Evolutionary conservation across 2,329 filamentous ascomycete species (phyloP), one percentile per base, ranked within the genome.

Genomic region (Aspergillus puulaauensis): DNA sequence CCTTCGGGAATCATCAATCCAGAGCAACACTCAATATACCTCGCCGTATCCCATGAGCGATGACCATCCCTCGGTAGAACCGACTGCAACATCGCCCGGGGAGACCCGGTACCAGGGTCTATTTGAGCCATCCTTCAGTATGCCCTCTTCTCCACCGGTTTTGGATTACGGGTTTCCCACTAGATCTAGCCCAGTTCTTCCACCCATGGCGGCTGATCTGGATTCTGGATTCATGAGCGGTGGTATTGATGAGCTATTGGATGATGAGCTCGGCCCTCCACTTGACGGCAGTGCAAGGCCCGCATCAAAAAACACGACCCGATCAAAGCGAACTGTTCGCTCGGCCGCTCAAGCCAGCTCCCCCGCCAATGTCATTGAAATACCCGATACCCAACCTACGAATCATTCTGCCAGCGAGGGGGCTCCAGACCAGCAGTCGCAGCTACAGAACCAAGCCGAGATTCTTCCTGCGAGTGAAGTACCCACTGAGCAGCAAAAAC

Each of bases 211-310:
- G 7, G 68, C 76, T 69, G 66, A 77, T 67, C 78, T 78, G 17
- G 91, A 96, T 70, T 93, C 90, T 14, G 90, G 90, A 1, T 96
- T 96, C 68, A 90, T 93, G 83, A 95, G 90, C 69, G 89, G 89
- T n/a, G 84, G 86, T 6, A 72, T 89, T 15, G 83, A 89, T n/a
- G 86, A 89, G 24, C 79, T 87, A 6, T 84, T 91, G 58, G 88
- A 88, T 39, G 85, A 90, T 23, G 82, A 85, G 45, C 63, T 66
- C 7, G 62, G 57, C 8, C 70, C 69, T 1, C 68, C 70, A 4
- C 54, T 66, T n/a, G 70, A 69, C 17, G 65, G 68, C 23, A 59
- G 56, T 23, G 59, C 61, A 44, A 64, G 60, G n/a, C 54, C 58
- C 17, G 52, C 58, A 0, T 60, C 64, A 6, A 67, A 67, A 23